Conservation (phyloP, 306 rosid genomes). For the Carpinus fangiana region DNA sequence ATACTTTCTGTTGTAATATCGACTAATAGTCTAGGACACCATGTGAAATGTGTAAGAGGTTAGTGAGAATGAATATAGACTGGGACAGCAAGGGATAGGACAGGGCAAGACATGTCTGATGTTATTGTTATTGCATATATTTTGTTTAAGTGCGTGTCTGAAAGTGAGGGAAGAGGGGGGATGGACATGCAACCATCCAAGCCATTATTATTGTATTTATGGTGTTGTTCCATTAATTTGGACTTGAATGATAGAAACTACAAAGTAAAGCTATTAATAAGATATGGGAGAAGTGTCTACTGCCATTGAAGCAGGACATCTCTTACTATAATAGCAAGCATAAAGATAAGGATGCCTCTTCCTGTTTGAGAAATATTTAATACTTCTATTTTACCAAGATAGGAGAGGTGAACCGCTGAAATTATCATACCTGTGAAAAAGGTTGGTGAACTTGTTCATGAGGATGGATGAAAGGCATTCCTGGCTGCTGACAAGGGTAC, state of each 20-base stretch:
- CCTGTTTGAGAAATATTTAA: neutral
- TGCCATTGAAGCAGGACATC: neutral
- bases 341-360: neutral
- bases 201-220: neutral
- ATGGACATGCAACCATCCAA: neutral
- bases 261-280: neutral
- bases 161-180: neutral
- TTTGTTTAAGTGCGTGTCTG: neutral
- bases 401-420: neutral
- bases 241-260: neutral
- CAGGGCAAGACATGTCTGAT: neutral
- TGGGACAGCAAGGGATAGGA: neutral
- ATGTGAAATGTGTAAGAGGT: neutral
- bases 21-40: neutral
- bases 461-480: constrained; percentile 76
- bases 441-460: constrained; percentile 85
- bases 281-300: neutral
- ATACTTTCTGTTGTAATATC: neutral
- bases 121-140: neutral
- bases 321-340: neutral
- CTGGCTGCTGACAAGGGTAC: constrained; percentile 86
- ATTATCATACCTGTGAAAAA: constrained; percentile 70
- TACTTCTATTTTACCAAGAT: neutral
- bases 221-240: neutral
- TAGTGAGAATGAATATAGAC: neutral